These are phyloP conservation scores for Venustampulla echinocandica DNA, from an alignment of 495 filamentous ascomycete genomes.

Conservation along the genomic window DNA sequence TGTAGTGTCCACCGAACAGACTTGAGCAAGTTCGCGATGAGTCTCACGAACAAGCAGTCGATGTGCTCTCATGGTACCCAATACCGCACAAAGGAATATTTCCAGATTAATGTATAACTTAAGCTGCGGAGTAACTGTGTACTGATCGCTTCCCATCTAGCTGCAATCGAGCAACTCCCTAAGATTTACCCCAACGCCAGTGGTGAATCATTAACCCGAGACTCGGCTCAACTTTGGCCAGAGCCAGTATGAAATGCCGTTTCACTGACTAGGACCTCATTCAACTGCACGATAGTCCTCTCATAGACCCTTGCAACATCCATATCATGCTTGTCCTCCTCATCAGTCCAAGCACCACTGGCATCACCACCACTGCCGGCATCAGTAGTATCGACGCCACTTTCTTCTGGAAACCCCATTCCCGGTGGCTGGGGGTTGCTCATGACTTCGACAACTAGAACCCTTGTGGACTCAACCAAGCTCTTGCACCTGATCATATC, in stretches of 20 bases:
- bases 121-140: too few relatives aligned
- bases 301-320: conserved; percentile 72
- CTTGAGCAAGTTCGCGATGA: too few relatives aligned
- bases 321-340: conserved; percentile 41
- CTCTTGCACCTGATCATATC: conserved; percentile 80
- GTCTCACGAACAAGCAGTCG: too few relatives aligned
- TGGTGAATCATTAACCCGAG: neutral
- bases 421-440: conserved; percentile 19
- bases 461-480: conserved; percentile 59
- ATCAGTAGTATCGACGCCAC: conserved; percentile 23
- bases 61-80: too few relatives aligned
- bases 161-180: too few relatives aligned
- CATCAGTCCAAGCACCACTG: conserved; percentile 29
- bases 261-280: conserved; percentile 6
- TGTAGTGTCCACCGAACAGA: too few relatives aligned
- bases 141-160: too few relatives aligned
- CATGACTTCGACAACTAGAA: conserved; percentile 58
- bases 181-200: too few relatives aligned
- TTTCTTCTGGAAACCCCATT: conserved; percentile 25
- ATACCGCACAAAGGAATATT: too few relatives aligned
- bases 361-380: conserved; percentile 18
- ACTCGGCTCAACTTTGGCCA: neutral
- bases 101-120: too few relatives aligned
- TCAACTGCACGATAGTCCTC: conserved; percentile 59
- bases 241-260: conserved; percentile 9